These are phyloP conservation scores for Scedosporium boydii DNA, from an alignment of 2,329 filamentous ascomycete genomes.

Conservation along the genomic window DNA sequence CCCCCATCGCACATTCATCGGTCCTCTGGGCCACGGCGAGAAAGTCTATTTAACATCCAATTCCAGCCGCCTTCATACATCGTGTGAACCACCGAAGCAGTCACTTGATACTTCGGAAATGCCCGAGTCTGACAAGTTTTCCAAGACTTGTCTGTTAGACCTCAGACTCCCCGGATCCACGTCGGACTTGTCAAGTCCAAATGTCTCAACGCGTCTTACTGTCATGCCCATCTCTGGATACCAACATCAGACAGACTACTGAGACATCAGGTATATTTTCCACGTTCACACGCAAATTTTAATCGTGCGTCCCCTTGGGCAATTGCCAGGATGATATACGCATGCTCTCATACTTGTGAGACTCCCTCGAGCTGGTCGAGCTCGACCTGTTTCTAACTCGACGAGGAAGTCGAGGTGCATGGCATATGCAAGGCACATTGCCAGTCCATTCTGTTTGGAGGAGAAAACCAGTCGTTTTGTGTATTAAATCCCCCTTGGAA, in stretches of 20 bases:
- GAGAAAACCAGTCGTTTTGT: no score
- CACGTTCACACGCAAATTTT: neutral
- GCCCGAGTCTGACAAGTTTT: no score
- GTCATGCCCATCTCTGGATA: neutral
- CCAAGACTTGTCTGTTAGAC: neutral
- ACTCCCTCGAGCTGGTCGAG: neutral
- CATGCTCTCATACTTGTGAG: neutral
- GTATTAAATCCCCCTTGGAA: no score
- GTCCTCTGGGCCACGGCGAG: no score
- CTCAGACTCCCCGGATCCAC: neutral
- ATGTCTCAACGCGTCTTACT: neutral
- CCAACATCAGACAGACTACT: neutral
- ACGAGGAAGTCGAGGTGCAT: neutral
- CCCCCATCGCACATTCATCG: no score
- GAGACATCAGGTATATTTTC: neutral
- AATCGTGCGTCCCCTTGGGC: neutral
- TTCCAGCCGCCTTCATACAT: no score
- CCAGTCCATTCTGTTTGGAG: neutral
- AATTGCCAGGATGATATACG: neutral
- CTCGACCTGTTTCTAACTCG: neutral
- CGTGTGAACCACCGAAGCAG: no score
- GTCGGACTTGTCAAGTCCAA: neutral
- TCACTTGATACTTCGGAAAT: no score
- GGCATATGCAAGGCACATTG: neutral
- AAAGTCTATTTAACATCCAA: no score